Conservation (phyloP, 1,284 basidiomycete genomes). For the Fistulina hepatica region DNA sequence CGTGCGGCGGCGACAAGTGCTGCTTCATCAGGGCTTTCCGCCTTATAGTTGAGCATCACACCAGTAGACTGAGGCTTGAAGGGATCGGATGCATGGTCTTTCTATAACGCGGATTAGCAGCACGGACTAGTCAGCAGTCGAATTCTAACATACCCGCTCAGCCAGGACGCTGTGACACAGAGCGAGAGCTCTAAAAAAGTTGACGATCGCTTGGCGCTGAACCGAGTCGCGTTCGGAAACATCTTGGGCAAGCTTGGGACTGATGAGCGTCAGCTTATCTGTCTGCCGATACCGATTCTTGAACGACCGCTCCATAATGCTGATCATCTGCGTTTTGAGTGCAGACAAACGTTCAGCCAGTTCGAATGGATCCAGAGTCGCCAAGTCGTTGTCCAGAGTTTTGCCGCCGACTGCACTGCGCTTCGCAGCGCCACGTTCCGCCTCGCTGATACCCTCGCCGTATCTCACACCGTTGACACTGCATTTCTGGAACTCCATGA, state of each 20-base stretch:
- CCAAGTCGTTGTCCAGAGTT: too few species aligned
- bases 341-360: constrained; percentile 52
- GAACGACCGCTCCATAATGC: constrained; percentile 65
- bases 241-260: constrained; percentile 74
- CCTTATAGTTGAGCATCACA: constrained; percentile 97
- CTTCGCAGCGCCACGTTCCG: constrained; percentile 84
- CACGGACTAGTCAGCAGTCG: constrained; percentile 5
- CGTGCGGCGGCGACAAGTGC: constrained; percentile 87
- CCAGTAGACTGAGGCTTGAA: too few species aligned
- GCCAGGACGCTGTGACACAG: constrained; percentile 88
- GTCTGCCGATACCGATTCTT: constrained; percentile 83
- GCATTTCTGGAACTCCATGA: constrained; percentile 98
- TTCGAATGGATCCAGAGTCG: constrained; percentile 57
- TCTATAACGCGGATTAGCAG: too few species aligned
- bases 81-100: too few species aligned
- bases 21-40: constrained; percentile 91
- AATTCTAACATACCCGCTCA: constrained; percentile 30
- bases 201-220: constrained; percentile 61
- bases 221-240: constrained; percentile 50
- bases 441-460: constrained; percentile 92
- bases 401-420: constrained; percentile 25
- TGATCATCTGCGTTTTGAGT: constrained; percentile 74
- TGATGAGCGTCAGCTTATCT: constrained; percentile 81
- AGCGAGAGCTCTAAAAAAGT: constrained; percentile 87
- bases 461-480: constrained; percentile 79